Base-by-base conservation (phyloP, 257 asterid species). In the Craterostigma plantagineum region DNA sequence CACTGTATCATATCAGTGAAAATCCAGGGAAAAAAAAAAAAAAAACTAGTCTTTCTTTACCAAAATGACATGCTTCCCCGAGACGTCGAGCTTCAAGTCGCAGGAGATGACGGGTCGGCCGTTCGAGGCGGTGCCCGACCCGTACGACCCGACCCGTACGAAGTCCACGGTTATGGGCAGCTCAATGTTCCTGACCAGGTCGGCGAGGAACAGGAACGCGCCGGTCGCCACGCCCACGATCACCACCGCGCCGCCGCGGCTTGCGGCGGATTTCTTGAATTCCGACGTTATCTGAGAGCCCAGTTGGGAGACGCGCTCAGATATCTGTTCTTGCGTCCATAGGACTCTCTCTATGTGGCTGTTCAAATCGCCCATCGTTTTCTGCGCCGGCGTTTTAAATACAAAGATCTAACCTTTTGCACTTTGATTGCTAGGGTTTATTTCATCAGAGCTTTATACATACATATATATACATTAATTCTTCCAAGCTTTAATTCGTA, bases 191-290 rank as follows among this genome's bases (percentile, higher is more conserved):
- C 95, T 59, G 10, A 68, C 93, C 13, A 87, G 92, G 61, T 87
- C 98, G 8, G 93, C 95, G 17, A 82, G 53, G 64, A 87, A 87
- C 11, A 87, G 51, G 55, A 87, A 69, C 0, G 93, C 98, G 11
- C 95, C 95, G 42, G 92, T 82, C 47, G 95, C 95, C 14, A 87
- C 95, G 1, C 93, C 98, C 12, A 87, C 92, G 0, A 76, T 4
- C 33, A 62, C 86, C 0, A 93, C 90, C 61, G 68, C 44, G 3
- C 54, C 53, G 18, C 38, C n/a, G 23, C n/a, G 16, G 46, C 51
- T 7, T 48, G 30, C 30, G 30, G 30, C 6, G 30, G 30, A 23
- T 23, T 23, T 23, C 6, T 46, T 34, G 63, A 81, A 82, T 61
- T 79, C 73, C 17, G 18, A 40, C 57, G 90, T 72, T 23, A 87